Evolutionary conservation across 179 eudicot genomes (phyloP), one percentile per base, ranked within the genome.

Genomic region (Spinacia oleracea): DNA sequence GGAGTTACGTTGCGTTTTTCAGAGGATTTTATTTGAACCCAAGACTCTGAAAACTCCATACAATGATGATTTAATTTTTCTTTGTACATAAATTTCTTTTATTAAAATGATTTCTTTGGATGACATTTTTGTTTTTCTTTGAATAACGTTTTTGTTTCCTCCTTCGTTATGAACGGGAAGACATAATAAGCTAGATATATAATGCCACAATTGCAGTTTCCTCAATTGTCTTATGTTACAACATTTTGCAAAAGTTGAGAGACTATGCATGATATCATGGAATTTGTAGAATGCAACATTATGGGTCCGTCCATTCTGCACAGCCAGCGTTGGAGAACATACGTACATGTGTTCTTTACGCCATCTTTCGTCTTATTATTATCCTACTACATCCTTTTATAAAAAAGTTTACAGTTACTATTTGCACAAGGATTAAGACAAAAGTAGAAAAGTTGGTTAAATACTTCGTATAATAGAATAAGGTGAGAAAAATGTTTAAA

Each of bases 151-250:
- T 60, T 25, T 11, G 34, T 60, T 60, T 60, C 66, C 66, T 12
- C 34, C 34, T 25, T 27, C 0, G 66, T 27, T 60, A 25, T 60
- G 66, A 27, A 60, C 1, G 9, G 15, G 27, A 55, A 8, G 23
- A 12, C 31, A 60, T 14, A 75, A 60, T 14, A 75, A 34, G 64
- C 7, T 3, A 12, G 29, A 11, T 35, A 63, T 10, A 55, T 59
- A 25, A 72, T 60, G 72, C 76, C 71, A 62, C 43, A 72, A 72
- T 48, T 72, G 81, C 81, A 79, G 77, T 77, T 79, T 79, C 81
- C 77, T 79, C 5, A 4, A 27, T 79, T 79, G 81, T 79, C 72
- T 35, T 50, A 15, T 29, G 18, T 60, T 73, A 1, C 42, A 73
- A 79, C 81, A 72, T 72, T 79, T 62, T 16, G 77, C 77, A 65